These are phyloP conservation scores for Eucalyptus sideroxylon DNA, from an alignment of 345 rosid genomes.

Conservation along the genomic window DNA sequence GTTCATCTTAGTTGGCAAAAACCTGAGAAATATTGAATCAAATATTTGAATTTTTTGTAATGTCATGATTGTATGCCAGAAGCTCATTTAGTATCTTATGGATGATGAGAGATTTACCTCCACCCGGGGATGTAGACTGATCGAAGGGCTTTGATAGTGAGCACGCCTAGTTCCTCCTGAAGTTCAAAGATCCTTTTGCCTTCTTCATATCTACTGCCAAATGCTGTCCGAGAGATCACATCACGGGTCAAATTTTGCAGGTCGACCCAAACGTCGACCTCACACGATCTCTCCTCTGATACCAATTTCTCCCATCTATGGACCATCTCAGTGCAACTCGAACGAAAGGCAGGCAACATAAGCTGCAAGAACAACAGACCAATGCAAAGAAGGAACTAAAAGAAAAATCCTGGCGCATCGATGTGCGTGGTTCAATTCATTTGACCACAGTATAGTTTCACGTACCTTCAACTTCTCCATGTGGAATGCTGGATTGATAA, in stretches of 20 bases:
- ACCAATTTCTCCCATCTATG: background rate
- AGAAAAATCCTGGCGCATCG: background rate
- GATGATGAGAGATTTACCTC: background rate
- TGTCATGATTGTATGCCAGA: background rate
- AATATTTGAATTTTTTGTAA: background rate
- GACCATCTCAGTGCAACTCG: background rate
- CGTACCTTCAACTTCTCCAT: background rate
- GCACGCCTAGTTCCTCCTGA: background rate
- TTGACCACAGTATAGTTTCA: background rate
- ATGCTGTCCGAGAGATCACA: constrained; percentile 5
- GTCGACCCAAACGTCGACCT: background rate
- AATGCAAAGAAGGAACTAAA: background rate
- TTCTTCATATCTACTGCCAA: constrained; percentile 1
- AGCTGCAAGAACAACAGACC: background rate
- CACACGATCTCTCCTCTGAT: background rate
- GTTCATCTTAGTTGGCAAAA: constrained; percentile 32
- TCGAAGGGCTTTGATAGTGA: background rate
- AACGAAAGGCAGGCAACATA: background rate
- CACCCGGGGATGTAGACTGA: background rate
- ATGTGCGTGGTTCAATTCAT: background rate
- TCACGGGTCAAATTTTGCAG: background rate
- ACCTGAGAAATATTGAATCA: constrained; percentile 3
- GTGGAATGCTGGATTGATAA: background rate
- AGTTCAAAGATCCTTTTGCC: background rate
- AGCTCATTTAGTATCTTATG: background rate